A percentile compares a stretch with the other conserved stretches of the same genome.
Evolutionary conservation across 2,329 filamentous ascomycete genomes (phyloP).

Genomic region (Neocatenulostroma microsporum): DNA sequence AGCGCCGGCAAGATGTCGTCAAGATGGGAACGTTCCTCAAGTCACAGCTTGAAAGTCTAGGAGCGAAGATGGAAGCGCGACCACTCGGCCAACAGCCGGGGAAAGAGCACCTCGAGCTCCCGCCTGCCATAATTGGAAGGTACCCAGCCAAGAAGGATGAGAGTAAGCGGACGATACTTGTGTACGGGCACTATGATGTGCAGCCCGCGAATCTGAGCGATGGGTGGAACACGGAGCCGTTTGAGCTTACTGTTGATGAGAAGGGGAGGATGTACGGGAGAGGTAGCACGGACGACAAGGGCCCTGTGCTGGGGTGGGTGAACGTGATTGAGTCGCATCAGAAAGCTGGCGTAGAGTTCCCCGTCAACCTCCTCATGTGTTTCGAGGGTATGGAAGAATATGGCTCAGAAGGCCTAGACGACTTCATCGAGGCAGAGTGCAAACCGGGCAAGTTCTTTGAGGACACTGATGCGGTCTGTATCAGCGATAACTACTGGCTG

Average conservation of each 20-base stretch:
- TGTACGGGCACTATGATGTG: conserved; percentile 98
- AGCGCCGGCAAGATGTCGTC: conserved; percentile 82
- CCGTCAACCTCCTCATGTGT: conserved; percentile 97
- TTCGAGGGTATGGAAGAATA: conserved; percentile 99
- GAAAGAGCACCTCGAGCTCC: conserved; percentile 82
- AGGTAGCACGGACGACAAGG: conserved; percentile 95
- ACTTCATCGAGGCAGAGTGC: conserved; percentile 83
- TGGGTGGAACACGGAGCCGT: conserved; percentile 93
- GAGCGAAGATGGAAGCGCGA: conserved; percentile 79
- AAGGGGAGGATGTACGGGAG: conserved; percentile 95
- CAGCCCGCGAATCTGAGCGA: conserved; percentile 90
- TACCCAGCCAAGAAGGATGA: conserved; percentile 72
- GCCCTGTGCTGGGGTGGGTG: conserved; percentile 91
- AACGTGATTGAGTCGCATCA: conserved; percentile 98
- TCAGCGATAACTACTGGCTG: conserved; percentile 99
- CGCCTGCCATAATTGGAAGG: conserved; percentile 82
- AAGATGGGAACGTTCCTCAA: conserved; percentile 93
- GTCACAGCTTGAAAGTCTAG: conserved; percentile 70
- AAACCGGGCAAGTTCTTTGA: conserved; percentile 76
- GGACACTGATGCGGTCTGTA: conserved; percentile 92
- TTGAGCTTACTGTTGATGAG: conserved; percentile 76
- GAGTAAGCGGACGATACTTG: conserved; percentile 87
- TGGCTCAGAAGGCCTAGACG: conserved; percentile 90
- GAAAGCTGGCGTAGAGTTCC: conserved; percentile 87
- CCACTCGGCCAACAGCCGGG: conserved; percentile 85